Evolutionary conservation across 345 rosid genomes (phyloP).

Genomic region (Ceriops zippeliana): DNA sequence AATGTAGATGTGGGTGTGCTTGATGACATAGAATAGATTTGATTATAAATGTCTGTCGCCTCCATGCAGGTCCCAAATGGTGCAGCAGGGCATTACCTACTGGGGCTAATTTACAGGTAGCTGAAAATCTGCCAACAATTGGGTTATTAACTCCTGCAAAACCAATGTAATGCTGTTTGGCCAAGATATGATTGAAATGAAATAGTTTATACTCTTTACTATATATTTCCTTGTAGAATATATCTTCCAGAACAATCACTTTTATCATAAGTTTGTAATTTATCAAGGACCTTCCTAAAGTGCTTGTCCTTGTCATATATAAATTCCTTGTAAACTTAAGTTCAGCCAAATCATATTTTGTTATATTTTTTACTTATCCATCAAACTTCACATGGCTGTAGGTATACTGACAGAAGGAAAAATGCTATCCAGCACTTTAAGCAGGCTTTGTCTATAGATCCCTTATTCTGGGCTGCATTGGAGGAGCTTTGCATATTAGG

Average conservation of each 20-base stretch:
- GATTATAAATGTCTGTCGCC: slow-evolving; percentile 6
- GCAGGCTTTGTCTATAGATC: slow-evolving; percentile 82
- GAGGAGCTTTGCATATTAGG: slow-evolving; percentile 93
- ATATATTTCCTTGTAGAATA: too few species aligned
- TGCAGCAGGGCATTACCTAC: slow-evolving; percentile 96
- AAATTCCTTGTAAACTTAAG: not conserved
- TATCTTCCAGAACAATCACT: too few species aligned
- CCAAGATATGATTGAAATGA: slow-evolving; percentile 4
- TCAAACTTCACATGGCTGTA: slow-evolving; percentile 27
- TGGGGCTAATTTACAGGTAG: slow-evolving; percentile 94
- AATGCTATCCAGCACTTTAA: slow-evolving; percentile 75
- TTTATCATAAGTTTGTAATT: too few species aligned
- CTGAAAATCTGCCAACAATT: slow-evolving; percentile 8
- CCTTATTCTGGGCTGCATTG: slow-evolving; percentile 90
- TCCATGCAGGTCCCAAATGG: slow-evolving; percentile 82
- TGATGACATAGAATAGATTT: slow-evolving; percentile 8
- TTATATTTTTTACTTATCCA: slow-evolving; percentile 16
- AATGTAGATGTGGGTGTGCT: not conserved
- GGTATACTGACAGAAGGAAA: slow-evolving; percentile 92
- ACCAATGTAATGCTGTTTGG: not conserved
- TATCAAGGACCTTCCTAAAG: slow-evolving; percentile 1
- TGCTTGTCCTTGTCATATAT: not conserved
- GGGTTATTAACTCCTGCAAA: slow-evolving; percentile 10
- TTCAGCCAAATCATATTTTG: not conserved
- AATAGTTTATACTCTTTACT: too few species aligned